Evolutionary conservation across 2,329 filamentous ascomycete genomes (phyloP), one percentile per base, ranked within the genome.

Genomic region (Dactylellina cionopaga): DNA sequence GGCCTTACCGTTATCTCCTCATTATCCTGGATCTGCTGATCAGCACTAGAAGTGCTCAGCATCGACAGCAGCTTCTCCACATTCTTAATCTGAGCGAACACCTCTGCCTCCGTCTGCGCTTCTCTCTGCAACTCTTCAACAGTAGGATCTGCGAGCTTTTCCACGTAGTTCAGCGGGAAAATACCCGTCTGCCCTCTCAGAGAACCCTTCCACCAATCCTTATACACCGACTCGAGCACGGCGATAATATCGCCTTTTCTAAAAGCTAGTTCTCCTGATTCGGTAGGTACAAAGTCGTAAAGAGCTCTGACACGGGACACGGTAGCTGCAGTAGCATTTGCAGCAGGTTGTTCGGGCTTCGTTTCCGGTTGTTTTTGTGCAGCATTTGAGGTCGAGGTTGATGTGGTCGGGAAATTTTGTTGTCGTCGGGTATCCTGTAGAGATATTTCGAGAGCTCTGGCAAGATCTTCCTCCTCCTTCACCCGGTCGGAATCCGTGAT

Each of bases 161-260:
- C 95, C 13, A 99, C 95, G 79, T 99, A 99, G 82, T 99, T 99
- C 75, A 99, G 86, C 5, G 95, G 95, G 81, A 99, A 99, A 75
- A 99, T 99, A 77, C 95, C 95, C 5, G 92, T 97, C 81, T 97
- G 92, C 17, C 95, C 95, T 79, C 93, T 89, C 69, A 99, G 83
- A 41, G 93, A 96, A 0, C 95, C 95, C 77, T 96, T 94, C 95
- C 95, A 99, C 95, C 95, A 99, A 81, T 99, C 95, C 81, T 98
- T 99, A 83, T 96, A 99, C 1, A 98, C 95, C 1, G 93, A 97
- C 81, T 98, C 95, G 39, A 99, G 85, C 13, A 99, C 95, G 0
- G 95, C 94, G 80, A 99, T 99, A 39, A 98, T 90, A 79, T 99
- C 95, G 25, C 95, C 94, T 82, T 96, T 96, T 76, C 93, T 90